Evolutionary conservation across 2,329 filamentous ascomycete species (phyloP), one percentile per base, ranked within the genome.

Genomic region (Claviceps sp.): DNA sequence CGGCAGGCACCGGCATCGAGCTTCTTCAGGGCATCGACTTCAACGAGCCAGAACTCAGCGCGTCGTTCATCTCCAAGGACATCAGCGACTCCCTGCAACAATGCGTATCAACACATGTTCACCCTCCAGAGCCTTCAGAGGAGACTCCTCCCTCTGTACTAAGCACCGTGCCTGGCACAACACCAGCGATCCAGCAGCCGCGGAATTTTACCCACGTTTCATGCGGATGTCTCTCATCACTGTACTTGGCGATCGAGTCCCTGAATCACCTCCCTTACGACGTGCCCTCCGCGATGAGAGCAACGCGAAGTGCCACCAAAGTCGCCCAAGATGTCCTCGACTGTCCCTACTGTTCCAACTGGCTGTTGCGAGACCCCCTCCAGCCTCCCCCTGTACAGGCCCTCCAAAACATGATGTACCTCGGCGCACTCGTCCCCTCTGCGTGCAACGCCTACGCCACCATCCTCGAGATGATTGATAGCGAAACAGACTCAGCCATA

Each of bases 341-440:
- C 56, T 83, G 79, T 59, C 60, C 67, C 1, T 56, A 63, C 16
- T 83, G 79, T 64, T 72, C 71, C 49, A 63, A 67, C 24, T 62
- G 67, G 37, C 52, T 68, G 37, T 46, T 69, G 16, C 59, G 66
- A 7, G 67, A 72, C 5, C 57, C 64, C 1, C 56, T 57, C 26
- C 56, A 63, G 34, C 61, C 65, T 1, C 66, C 69, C 1, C 67
- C 72, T 22, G 70, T 80, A 49, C 72, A 76, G 50, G 58, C 69
- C 34, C 76, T 79, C 55, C 79, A 82, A 60, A 81, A 72, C 59
- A 68, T 75, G 48, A 81, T 82, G 77, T 69, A 79, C 50, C 66
- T 83, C 4, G 76, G 72, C 6, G 73, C 78, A 2, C 70, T 83
- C 66, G 30, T 83, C 3, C 78, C 78, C 1, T 75, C 76, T 8